Base-by-base conservation (phyloP, 2,329 filamentous ascomycete species). In the Paecilomyces dactylethromorphus region DNA sequence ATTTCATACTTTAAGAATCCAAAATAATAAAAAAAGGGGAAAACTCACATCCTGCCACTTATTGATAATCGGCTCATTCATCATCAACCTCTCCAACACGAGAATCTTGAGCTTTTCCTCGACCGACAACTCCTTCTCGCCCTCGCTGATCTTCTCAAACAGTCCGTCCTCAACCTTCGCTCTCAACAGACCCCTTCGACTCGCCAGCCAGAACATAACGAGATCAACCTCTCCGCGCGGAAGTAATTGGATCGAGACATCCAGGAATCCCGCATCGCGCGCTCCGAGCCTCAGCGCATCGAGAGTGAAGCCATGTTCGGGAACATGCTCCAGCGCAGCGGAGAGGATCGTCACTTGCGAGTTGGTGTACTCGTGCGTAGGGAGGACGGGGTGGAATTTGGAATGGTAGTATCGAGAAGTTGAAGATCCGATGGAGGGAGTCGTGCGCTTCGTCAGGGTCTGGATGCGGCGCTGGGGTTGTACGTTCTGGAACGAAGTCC, bases 231-330 rank as follows among this genome's bases (percentile, higher is more conserved):
- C 84, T 7, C 90, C 91, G 50, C 87, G 82, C 0, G 91, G 87
- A 58, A 99, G 86, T 21, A 97, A 79, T 69, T 91, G 92, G 10
- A 90, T 86, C 60, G 90, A 92, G 59, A 93, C 91, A 70, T 94
- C 90, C 56, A 91, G 86, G 72, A 93, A 96, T 52, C 92, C 92
- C 18, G 87, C 86, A 68, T 96, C 91, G 68, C 86, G 86, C 61
- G 91, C 91, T 61, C 93, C 94, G 22, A 89, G 83, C 51, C 84
- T 83, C 10, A 99, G 82, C 0, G 92, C 81, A 21, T 84, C 81
- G 54, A 81, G 78, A 0, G 91, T 90, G 81, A 97, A 99, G 71
- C 94, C 94, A 72, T 91, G 84, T 55, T 82, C 74, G 18, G 92
- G 91, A 10, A 97, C 86, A 72, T 96, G 89, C 31, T 77, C 72